Evolutionary conservation across 495 filamentous ascomycete genomes (phyloP).

Genomic region (Letharia lupina): DNA sequence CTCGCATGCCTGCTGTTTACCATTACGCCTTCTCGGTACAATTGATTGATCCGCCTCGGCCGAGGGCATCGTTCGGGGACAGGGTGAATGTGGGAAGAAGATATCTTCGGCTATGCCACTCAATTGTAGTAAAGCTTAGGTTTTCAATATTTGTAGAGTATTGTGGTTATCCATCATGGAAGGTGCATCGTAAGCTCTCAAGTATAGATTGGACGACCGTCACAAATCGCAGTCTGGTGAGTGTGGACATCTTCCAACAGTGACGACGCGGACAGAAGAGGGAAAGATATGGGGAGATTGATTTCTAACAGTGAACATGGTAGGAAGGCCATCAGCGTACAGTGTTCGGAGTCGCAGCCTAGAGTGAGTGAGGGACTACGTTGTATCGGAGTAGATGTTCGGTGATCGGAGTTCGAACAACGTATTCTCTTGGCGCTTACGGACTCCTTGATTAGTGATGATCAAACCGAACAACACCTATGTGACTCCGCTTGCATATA

Average conservation of each 20-base stretch:
- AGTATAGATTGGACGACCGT: too few relatives aligned
- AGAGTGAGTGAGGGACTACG: too few relatives aligned
- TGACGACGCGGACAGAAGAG: too few relatives aligned
- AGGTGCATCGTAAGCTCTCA: too few relatives aligned
- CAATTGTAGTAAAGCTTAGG: not conserved
- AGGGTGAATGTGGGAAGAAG: too few relatives aligned
- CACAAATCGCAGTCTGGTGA: too few relatives aligned
- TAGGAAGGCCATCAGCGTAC: too few relatives aligned
- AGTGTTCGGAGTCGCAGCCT: too few relatives aligned
- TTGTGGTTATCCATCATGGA: too few relatives aligned
- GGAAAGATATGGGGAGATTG: too few relatives aligned
- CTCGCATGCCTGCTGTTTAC: conserved; percentile 9
- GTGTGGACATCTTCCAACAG: too few relatives aligned
- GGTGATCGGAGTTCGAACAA: not conserved
- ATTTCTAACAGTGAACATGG: too few relatives aligned
- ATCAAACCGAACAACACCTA: not conserved
- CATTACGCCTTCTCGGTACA: conserved; percentile 1
- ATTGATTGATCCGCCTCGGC: not conserved
- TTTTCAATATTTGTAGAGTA: not conserved
- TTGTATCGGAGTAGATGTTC: not conserved
- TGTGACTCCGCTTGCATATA: not conserved
- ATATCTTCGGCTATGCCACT: not conserved
- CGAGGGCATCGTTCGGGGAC: not conserved
- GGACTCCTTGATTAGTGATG: not conserved
- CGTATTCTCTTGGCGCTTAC: not conserved